These are phyloP conservation scores for Margaritispora aquatica DNA, from an alignment of 495 filamentous ascomycete species.

Conservation along the genomic window DNA sequence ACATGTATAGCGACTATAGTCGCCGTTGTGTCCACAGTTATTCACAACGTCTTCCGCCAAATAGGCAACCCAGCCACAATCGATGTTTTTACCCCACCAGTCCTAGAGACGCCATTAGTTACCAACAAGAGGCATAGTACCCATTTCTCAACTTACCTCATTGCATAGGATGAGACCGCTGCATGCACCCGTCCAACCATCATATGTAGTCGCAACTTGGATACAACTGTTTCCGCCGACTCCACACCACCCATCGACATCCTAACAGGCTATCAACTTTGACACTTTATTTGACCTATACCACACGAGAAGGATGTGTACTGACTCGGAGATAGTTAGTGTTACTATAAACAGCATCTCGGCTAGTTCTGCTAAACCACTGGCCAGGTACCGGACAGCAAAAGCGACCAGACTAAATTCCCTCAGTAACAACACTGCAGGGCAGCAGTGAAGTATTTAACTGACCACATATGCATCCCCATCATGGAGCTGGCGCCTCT, in stretches of 20 bases:
- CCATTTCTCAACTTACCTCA: background rate
- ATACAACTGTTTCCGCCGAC: background rate
- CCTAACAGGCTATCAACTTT: too few species aligned
- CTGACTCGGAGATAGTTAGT: background rate
- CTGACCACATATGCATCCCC: background rate
- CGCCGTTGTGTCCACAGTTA: background rate
- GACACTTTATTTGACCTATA: too few species aligned
- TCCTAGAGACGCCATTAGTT: background rate
- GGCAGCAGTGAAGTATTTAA: background rate
- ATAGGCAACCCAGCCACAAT: background rate
- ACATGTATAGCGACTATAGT: background rate
- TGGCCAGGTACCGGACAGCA: background rate
- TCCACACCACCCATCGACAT: background rate
- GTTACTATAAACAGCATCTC: background rate
- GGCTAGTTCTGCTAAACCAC: background rate
- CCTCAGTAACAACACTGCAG: background rate
- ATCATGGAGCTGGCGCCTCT: background rate
- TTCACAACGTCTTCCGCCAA: background rate
- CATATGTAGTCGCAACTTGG: background rate
- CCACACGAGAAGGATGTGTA: too few species aligned
- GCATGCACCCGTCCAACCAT: background rate
- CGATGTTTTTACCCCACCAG: background rate
- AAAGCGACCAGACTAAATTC: background rate
- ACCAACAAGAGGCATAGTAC: background rate
- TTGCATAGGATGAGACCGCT: background rate